Evolutionary conservation across 768 basidiomycete species (phyloP).

Genomic region (Dentipellis fragilis): DNA sequence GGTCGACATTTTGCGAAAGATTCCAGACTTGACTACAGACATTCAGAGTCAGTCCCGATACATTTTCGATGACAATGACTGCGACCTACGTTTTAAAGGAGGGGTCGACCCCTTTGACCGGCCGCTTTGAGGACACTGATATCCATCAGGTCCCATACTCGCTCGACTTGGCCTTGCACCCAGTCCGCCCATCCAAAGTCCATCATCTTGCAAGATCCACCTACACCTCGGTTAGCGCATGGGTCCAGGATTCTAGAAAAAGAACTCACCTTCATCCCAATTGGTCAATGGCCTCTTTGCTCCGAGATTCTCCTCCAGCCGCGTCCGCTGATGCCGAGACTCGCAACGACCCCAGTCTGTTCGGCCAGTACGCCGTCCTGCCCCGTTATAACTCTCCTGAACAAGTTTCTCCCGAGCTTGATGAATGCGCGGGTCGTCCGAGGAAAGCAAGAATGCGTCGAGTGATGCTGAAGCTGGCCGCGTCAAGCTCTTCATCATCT

Average conservation of each 20-base stretch:
- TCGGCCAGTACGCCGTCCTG: constrained; percentile 61
- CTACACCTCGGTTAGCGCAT: constrained; percentile 24
- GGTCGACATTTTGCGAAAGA: constrained; percentile 92
- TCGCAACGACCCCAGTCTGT: constrained; percentile 92
- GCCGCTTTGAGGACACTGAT: constrained; percentile 78
- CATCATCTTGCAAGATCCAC: constrained; percentile 73
- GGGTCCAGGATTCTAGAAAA: constrained; percentile 1
- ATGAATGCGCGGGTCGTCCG: constrained; percentile 88
- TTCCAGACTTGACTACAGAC: constrained; percentile 79
- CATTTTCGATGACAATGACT: background rate
- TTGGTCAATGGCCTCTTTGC: constrained; percentile 77
- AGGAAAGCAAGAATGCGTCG: constrained; percentile 84
- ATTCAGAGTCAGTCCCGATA: background rate
- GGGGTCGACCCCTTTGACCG: constrained; percentile 72
- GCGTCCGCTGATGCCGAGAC: constrained; percentile 80
- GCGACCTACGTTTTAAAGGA: constrained; percentile 73
- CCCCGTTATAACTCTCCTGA: constrained; percentile 50
- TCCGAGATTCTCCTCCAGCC: constrained; percentile 77
- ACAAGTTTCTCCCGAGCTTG: constrained; percentile 81
- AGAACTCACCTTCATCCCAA: constrained; percentile 77
- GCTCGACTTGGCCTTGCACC: constrained; percentile 86
- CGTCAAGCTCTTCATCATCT: constrained; percentile 51
- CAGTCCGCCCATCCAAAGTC: constrained; percentile 94
- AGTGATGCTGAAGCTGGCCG: constrained; percentile 83
- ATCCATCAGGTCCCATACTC: constrained; percentile 94